phyloP scores from a whole-genome alignment of 2,329 filamentous ascomycete genomes.

The Ophiostoma sp. region DNA sequence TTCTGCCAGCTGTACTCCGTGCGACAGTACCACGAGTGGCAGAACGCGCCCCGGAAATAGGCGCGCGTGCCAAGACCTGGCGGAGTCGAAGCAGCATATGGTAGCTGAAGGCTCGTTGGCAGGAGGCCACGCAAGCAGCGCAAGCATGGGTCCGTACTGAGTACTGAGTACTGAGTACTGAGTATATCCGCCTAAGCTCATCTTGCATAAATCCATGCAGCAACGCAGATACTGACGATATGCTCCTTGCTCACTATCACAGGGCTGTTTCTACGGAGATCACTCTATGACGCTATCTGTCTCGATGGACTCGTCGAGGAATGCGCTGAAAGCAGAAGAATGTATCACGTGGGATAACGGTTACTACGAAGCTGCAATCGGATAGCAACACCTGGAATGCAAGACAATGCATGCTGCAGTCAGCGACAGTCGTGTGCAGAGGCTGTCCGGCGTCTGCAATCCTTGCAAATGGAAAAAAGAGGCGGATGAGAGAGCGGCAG shows the following conservation, averaged over 20 bases:
- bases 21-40: neutral
- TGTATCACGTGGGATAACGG: slow-evolving; percentile 4
- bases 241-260: neutral
- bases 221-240: neutral
- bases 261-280: neutral
- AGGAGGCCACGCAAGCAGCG: neutral
- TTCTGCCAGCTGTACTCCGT: neutral
- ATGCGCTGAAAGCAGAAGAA: slow-evolving; percentile 11
- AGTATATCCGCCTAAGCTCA: neutral
- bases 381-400: slow-evolving; percentile 1
- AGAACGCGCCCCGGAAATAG: neutral
- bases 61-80: neutral
- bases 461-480: neutral
- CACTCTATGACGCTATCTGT: neutral
- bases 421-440: neutral
- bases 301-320: neutral
- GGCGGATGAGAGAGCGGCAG: neutral
- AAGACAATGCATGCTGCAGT: neutral
- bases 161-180: neutral
- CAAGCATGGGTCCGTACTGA: neutral
- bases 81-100: neutral
- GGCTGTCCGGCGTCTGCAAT: neutral
- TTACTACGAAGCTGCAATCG: neutral
- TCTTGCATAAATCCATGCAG: too few species aligned
- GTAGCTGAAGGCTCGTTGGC: neutral